Conservation (phyloP, 495 filamentous ascomycete species). For the Trichoderma gamsii region DNA sequence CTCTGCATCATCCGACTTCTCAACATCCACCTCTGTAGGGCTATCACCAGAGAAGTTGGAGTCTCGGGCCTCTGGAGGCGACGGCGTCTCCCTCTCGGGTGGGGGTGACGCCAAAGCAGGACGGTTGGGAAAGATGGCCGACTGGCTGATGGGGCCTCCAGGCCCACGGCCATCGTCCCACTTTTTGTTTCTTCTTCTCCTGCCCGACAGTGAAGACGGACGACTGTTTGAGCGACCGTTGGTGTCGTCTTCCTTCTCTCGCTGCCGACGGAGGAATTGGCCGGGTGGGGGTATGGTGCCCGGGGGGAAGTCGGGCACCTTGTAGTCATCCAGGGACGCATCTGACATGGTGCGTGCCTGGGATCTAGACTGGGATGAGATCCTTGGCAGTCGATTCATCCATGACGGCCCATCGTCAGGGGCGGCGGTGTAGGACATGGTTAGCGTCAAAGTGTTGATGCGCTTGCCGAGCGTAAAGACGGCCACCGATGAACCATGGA, state of each 20-base stretch:
- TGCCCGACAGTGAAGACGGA: slow-evolving; percentile 54
- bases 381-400: slow-evolving; percentile 91
- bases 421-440: slow-evolving; percentile 88
- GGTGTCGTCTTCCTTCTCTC: slow-evolving; percentile 58
- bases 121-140: slow-evolving; percentile 67
- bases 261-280: slow-evolving; percentile 75
- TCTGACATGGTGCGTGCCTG: slow-evolving; percentile 68
- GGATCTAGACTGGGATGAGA: slow-evolving; percentile 78
- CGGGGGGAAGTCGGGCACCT: slow-evolving; percentile 61
- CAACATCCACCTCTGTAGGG: slow-evolving; percentile 18
- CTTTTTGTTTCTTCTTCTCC: slow-evolving; percentile 54
- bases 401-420: slow-evolving; percentile 85
- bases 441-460: slow-evolving; percentile 93
- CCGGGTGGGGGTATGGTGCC: slow-evolving; percentile 71
- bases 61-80: slow-evolving; percentile 18
- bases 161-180: slow-evolving; percentile 68
- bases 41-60: slow-evolving; percentile 1
- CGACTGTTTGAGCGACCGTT: slow-evolving; percentile 47
- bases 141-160: slow-evolving; percentile 85
- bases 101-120: slow-evolving; percentile 14
- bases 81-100: slow-evolving; percentile 26
- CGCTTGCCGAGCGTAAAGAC: slow-evolving; percentile 97
- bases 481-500: slow-evolving; percentile 95
- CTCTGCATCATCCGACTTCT: slow-evolving; percentile 22
- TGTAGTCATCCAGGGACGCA: slow-evolving; percentile 47